Evolutionary conservation across 1,284 basidiomycete species (phyloP), one percentile per base, ranked within the genome.

Genomic region (Ustilago loliicola): DNA sequence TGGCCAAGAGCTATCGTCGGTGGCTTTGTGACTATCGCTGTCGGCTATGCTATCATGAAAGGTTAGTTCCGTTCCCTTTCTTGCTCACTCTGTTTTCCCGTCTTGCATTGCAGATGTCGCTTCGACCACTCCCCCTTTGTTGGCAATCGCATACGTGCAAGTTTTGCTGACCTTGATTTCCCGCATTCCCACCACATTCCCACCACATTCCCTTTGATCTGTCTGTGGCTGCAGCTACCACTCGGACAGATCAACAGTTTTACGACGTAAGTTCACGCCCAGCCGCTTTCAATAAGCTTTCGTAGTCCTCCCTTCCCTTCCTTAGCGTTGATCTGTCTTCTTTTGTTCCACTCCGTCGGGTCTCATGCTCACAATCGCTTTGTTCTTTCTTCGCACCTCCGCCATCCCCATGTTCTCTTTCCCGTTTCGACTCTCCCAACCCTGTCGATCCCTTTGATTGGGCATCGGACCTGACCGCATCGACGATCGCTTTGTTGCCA

Each of bases 21-120:
- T 30, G 76, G 79, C 51, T 21, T 60, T 25, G 56, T 58, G 10
- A 72, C 78, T 25, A 55, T 77, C 38, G 78, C 65, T 9, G 30
- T 73, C 30, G 81, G 81, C 47, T 83, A 80, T 40, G 74, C 57
- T 3, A 80, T 83, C 48, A 83, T 83, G 81, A 83, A 83, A 69
- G 77, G 81, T 83, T 47, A 13, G 77, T 38, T 32, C 25, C 21
- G 21, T 32, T 40, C 23, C 17, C 10, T 36, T 19, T 23, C 30
- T 47, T 42, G 17, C 17, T 13, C 40, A 19, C 25, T 62, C 52
- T 52, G 19, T 45, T 48, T 34, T 30, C 32, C 17, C 51, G 32
- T 9, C 30, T 29, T 51, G 48, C 48, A 51, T 30, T 45, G 42
- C 42, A 45, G 48, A 21, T 32, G 19, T 34, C 42, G 42, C 21